phyloP scores from a whole-genome alignment of 805 yeast genomes.

The Lipomyces sp. region DNA sequence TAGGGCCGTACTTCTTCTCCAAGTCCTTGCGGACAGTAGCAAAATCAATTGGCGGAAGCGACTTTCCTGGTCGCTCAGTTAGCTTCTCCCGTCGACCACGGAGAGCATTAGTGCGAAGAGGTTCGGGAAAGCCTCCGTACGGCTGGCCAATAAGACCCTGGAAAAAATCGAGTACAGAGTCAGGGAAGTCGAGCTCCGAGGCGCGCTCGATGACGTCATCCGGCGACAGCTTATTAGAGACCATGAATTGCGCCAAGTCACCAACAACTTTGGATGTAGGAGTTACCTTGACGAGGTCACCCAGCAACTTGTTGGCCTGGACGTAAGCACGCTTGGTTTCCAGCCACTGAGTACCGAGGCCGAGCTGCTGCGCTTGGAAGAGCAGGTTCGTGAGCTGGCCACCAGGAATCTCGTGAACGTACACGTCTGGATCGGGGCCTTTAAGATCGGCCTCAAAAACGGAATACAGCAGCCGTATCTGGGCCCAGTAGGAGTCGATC shows the following conservation, averaged over 20 bases:
- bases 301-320: constrained; percentile 86
- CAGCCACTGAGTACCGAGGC: constrained; percentile 94
- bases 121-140: constrained; percentile 99
- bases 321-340: constrained; percentile 94
- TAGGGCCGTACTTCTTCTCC: constrained; percentile 69
- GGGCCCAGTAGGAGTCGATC: constrained; percentile 96
- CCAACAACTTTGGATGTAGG: constrained; percentile 99
- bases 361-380: constrained; percentile 99
- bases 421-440: constrained; percentile 99
- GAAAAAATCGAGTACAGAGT: constrained; percentile 95
- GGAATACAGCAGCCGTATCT: constrained; percentile 94
- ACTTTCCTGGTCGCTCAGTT: constrained; percentile 88
- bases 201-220: constrained; percentile 91
- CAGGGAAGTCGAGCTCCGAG: constrained; percentile 94
- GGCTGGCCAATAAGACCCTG: constrained; percentile 99
- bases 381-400: constrained; percentile 97
- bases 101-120: constrained; percentile 88
- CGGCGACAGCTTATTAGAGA: constrained; percentile 82
- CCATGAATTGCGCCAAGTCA: constrained; percentile 99
- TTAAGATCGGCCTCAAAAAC: constrained; percentile 98
- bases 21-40: constrained; percentile 73
- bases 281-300: constrained; percentile 97
- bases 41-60: constrained; percentile 82
- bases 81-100: constrained; percentile 91
- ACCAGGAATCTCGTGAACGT: constrained; percentile 98